Evolutionary conservation across 768 basidiomycete genomes (phyloP), one percentile per base, ranked within the genome.

Genomic region (Termitomyces titanicus): DNA sequence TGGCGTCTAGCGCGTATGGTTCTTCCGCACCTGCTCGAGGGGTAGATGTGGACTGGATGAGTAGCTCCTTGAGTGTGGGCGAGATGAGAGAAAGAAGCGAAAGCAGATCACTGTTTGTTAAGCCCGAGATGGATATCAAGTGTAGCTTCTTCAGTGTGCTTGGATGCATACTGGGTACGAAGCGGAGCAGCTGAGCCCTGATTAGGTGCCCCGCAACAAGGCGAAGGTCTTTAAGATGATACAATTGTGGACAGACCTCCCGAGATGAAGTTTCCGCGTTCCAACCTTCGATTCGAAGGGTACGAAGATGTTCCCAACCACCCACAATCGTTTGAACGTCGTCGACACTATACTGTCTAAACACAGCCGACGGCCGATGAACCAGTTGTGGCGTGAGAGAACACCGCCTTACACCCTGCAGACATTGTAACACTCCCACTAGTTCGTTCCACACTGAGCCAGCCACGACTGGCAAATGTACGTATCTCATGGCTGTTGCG

Each of bases 151-250:
- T 48, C 5, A 54, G 39, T n/a, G 38, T 40, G 31, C 27, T 47
- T n/a, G 37, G 12, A n/a, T 18, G 17, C 11, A n/a, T 29, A 25
- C 17, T 38, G 18, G 37, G 45, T 9, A 54, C 15, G 39, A 54
- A 54, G n/a, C 38, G 45, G 15, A 47, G 37, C 3, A 54, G 18
- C 27, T 54, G 53, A n/a, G 31, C 18, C 11, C 53, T 46, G 13
- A 20, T 31, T 10, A 54, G 6, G n/a, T 39, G 13, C 9, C 53
- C 46, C 20, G 27, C 18, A 13, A 31, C 24, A 9, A 54, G 53
- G 22, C 46, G 38, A 22, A 48, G 46, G 37, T 54, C 53, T 34
- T 47, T 54, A 25, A 54, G 53, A 12, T 35, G n/a, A 25, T 54
- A 54, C 11, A 22, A 3, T 35, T 40, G 53, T 1, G 9, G 13